Conservation (phyloP, 2,329 filamentous ascomycete species). For the Ophiocordyceps sinensis region DNA sequence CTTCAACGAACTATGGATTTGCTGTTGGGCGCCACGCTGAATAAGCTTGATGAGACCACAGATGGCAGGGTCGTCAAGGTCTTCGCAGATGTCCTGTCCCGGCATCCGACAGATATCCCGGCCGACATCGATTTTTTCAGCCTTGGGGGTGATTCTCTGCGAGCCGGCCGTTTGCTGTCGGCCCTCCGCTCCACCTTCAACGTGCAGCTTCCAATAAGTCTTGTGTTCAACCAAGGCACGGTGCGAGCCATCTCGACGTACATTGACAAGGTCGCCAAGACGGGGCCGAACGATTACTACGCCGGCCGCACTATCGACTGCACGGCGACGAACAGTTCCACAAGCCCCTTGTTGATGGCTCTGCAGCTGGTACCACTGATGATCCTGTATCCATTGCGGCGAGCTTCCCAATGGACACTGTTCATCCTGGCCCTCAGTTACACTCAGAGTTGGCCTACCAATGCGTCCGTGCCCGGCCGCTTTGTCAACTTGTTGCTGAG, state of each 20-base stretch:
- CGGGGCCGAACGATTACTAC: conserved; percentile 1
- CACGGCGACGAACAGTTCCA: conserved; percentile 30
- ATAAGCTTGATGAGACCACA: conserved; percentile 10
- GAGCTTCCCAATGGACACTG: conserved; percentile 35
- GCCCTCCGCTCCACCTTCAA: conserved; percentile 32
- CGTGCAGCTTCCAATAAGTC: conserved; percentile 32
- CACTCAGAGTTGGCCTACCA: conserved; percentile 24
- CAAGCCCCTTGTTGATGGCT: conserved; percentile 30
- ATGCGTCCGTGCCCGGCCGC: conserved; percentile 24
- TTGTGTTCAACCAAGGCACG: conserved; percentile 34
- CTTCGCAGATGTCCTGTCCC: conserved; percentile 30
- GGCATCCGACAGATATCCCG: conserved; percentile 22
- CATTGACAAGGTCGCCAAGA: conserved; percentile 18
- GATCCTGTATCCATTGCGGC: conserved; percentile 34
- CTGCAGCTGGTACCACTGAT: conserved; percentile 35
- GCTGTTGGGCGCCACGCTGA: conserved; percentile 8
- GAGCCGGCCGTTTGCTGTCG: conserved; percentile 36
- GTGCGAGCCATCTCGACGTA: conserved; percentile 23
- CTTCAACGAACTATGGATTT: conserved; percentile 18
- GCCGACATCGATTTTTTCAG: conserved; percentile 33
- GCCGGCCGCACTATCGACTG: conserved; percentile 16
- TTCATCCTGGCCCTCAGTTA: conserved; percentile 33
- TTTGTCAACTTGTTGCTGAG: conserved; percentile 32
- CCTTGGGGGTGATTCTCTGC: conserved; percentile 38
- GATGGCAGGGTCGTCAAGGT: conserved; percentile 25